Evolutionary conservation across 1,139 yeast genomes (phyloP).

Genomic region (Trichomonascaceae sp.): DNA sequence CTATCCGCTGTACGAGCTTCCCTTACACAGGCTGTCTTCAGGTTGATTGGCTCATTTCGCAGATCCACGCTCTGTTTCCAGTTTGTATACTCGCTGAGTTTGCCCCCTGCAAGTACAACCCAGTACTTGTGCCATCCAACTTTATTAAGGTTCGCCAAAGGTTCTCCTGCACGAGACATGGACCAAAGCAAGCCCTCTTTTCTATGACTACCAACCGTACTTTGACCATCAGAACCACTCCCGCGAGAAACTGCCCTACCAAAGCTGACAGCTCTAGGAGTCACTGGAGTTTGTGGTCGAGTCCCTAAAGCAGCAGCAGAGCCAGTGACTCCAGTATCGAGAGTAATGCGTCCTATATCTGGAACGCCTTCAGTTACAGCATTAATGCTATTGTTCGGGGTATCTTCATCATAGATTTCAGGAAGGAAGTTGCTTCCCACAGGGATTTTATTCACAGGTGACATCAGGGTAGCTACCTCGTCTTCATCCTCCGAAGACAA

Average conservation of each 20-base stretch:
- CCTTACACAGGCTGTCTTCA: conserved; percentile 65
- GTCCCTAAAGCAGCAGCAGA: background rate
- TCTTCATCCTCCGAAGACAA: conserved; percentile 15
- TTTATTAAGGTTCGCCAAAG: conserved; percentile 64
- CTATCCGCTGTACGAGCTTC: conserved; percentile 42
- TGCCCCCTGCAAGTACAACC: conserved; percentile 69
- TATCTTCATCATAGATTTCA: background rate
- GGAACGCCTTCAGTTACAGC: background rate
- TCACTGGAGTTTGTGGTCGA: background rate
- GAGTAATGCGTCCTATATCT: background rate
- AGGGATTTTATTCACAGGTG: background rate
- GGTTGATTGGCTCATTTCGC: conserved; percentile 64
- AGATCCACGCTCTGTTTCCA: conserved; percentile 69
- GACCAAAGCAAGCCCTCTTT: conserved; percentile 61
- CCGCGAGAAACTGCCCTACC: background rate
- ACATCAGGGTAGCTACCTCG: background rate
- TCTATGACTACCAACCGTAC: conserved; percentile 14
- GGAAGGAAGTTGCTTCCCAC: background rate
- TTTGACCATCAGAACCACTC: background rate
- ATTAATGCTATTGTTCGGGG: background rate
- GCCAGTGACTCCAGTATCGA: background rate
- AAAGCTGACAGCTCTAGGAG: background rate
- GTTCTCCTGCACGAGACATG: conserved; percentile 38
- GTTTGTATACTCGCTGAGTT: conserved; percentile 65
- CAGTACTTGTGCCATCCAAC: conserved; percentile 84